Evolutionary conservation across 352 stramenopile genomes (phyloP).

Genomic region (Salisapilia sapeloensis): DNA sequence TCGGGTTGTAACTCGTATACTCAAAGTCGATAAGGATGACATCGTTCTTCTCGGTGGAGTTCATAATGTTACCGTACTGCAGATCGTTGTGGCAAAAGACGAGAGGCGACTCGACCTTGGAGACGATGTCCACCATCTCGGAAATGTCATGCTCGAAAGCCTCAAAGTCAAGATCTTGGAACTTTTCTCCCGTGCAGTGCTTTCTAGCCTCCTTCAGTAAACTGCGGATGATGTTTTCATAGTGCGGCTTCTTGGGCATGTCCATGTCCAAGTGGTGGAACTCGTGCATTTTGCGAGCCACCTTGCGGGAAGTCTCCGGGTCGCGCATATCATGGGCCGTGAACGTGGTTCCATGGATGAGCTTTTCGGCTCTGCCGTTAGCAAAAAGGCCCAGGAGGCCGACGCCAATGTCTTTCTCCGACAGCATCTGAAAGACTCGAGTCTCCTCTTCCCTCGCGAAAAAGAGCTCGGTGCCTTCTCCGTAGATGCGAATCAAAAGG

Average conservation of each 20-base stretch:
- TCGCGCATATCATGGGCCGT: constrained; percentile 56
- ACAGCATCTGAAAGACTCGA: constrained; percentile 54
- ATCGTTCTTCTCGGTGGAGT: constrained; percentile 17
- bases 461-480: constrained; percentile 65
- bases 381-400: constrained; percentile 56
- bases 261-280: constrained; percentile 63
- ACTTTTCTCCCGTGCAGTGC: constrained; percentile 32
- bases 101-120: constrained; percentile 38
- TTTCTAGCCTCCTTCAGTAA: constrained; percentile 34
- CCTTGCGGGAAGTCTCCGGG: constrained; percentile 17
- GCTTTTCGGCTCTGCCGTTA: constrained; percentile 58
- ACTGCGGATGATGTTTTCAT: constrained; percentile 33
- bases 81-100: constrained; percentile 89
- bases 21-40: constrained; percentile 89
- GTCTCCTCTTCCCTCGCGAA: constrained; percentile 68
- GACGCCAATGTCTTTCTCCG: constrained; percentile 47
- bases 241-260: constrained; percentile 29
- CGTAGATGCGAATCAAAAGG: constrained; percentile 68
- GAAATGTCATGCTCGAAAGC: constrained; percentile 21
- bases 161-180: constrained; percentile 26
- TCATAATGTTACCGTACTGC: constrained; percentile 87
- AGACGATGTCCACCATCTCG: constrained; percentile 33
- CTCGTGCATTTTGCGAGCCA: constrained; percentile 43
- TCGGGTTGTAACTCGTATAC: constrained; percentile 85
- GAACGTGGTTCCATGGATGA: constrained; percentile 52